Evolutionary conservation across 306 rosid genomes (phyloP).

Genomic region (Lupinus albus): DNA sequence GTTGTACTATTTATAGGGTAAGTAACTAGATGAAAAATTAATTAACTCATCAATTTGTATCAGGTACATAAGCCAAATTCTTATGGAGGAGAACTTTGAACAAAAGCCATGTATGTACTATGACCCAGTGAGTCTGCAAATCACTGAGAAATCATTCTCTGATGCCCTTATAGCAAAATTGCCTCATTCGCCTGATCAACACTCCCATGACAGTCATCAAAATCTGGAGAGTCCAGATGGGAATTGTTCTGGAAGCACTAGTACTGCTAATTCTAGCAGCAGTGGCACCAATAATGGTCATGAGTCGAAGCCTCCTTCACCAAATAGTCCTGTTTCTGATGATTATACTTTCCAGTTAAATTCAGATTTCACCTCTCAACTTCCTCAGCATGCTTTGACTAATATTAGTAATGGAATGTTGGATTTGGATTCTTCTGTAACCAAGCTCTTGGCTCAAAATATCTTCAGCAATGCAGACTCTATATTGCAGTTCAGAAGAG

Average conservation of each 20-base stretch:
- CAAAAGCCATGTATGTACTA: slow-evolving; percentile 64
- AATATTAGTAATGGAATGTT: slow-evolving; percentile 43
- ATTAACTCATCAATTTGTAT: neutral
- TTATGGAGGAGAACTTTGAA: slow-evolving; percentile 75
- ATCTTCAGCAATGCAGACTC: slow-evolving; percentile 65
- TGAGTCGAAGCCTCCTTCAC: slow-evolving; percentile 47
- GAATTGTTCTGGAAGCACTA: slow-evolving; percentile 11
- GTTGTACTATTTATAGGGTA: neutral
- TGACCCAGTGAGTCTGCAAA: slow-evolving; percentile 62
- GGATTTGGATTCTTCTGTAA: slow-evolving; percentile 48
- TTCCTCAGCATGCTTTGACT: slow-evolving; percentile 37
- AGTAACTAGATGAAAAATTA: neutral
- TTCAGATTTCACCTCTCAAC: slow-evolving; percentile 34
- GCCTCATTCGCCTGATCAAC: slow-evolving; percentile 52
- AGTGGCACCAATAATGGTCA: slow-evolving; percentile 26
- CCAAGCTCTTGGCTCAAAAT: slow-evolving; percentile 64
- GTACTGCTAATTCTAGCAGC: slow-evolving; percentile 18
- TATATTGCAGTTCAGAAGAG: slow-evolving; percentile 67
- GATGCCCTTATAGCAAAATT: slow-evolving; percentile 52
- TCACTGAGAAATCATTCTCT: slow-evolving; percentile 66
- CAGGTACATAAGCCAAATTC: slow-evolving; percentile 55
- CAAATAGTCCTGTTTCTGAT: slow-evolving; percentile 43
- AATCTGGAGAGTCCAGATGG: slow-evolving; percentile 39
- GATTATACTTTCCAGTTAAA: slow-evolving; percentile 37
- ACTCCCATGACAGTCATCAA: slow-evolving; percentile 40